These are phyloP conservation scores for Fusarium sp. DNA, from an alignment of 2,329 filamentous ascomycete species.

Conservation along the genomic window DNA sequence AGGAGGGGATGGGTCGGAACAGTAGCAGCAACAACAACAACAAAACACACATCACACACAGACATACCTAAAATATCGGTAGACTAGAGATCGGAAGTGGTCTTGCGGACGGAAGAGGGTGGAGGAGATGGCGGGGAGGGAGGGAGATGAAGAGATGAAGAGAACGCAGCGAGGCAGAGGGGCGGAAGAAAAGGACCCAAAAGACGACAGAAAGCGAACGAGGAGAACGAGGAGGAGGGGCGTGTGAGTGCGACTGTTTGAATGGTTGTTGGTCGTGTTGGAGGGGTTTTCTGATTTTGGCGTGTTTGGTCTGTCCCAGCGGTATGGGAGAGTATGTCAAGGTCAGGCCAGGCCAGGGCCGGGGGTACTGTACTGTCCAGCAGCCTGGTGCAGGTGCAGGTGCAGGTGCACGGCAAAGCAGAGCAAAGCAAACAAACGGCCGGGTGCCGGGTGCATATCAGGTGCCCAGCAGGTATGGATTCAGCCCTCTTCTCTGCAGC, in stretches of 20 bases:
- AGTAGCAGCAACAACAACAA: neutral
- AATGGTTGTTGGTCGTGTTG: slow-evolving; percentile 12
- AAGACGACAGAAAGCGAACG: slow-evolving; percentile 3
- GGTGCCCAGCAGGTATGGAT: neutral
- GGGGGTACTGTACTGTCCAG: slow-evolving; percentile 9
- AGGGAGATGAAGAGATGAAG: neutral
- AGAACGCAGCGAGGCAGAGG: neutral
- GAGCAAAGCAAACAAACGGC: slow-evolving; percentile 5
- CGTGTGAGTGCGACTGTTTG: slow-evolving; percentile 20
- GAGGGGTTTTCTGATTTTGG: slow-evolving; percentile 13
- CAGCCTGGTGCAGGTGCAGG: slow-evolving; percentile 16
- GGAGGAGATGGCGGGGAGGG: neutral
- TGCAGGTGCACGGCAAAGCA: slow-evolving; percentile 6
- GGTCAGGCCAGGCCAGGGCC: slow-evolving; percentile 39
- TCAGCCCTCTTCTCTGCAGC: neutral
- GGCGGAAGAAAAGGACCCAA: neutral
- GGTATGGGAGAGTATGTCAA: slow-evolving; percentile 39
- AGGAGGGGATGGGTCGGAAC: neutral
- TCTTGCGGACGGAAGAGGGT: neutral
- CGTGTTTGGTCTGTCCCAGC: slow-evolving; percentile 35
- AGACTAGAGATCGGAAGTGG: neutral
- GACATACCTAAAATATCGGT: slow-evolving; percentile 10
- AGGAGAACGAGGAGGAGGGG: slow-evolving; percentile 4
- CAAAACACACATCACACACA: neutral
- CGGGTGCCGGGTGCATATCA: neutral